Conservation (phyloP, 352 stramenopile genomes). For the Phytophthora melonis region DNA sequence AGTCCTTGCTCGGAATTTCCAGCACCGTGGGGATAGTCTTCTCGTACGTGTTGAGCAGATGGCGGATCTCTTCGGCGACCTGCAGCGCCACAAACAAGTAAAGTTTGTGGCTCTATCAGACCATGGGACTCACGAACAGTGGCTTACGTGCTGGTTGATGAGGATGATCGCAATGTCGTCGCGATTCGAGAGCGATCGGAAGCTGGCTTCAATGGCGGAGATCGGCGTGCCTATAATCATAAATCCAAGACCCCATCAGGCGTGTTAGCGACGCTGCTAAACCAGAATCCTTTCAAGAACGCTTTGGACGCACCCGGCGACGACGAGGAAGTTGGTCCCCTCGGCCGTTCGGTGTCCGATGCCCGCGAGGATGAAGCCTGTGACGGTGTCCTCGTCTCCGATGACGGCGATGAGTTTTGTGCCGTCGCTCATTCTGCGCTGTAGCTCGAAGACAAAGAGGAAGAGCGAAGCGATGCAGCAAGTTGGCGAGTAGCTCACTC, state of each 20-base stretch:
- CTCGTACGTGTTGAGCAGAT: constrained; percentile 98
- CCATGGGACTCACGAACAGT: too few relatives aligned
- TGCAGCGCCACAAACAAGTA: constrained; percentile 30
- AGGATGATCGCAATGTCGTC: constrained; percentile 99
- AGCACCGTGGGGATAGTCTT: constrained; percentile 98
- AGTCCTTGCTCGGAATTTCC: constrained; percentile 98
- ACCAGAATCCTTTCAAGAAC: constrained; percentile 23
- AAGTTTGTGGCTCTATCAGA: neutral
- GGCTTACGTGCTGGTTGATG: constrained; percentile 97
- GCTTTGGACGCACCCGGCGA: constrained; percentile 78
- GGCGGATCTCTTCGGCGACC: constrained; percentile 98
- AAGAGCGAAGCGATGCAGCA: too few relatives aligned
- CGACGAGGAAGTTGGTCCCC: constrained; percentile 97
- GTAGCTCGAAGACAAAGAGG: neutral
- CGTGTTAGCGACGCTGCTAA: constrained; percentile 3
- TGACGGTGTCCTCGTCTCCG: constrained; percentile 97
- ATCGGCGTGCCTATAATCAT: constrained; percentile 80
- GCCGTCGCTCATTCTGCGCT: constrained; percentile 69
- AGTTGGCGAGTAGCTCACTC: neutral
- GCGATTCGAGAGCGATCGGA: constrained; percentile 92
- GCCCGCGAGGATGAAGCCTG: constrained; percentile 97
- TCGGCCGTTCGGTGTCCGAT: constrained; percentile 96
- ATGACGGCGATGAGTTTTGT: constrained; percentile 92
- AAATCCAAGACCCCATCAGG: neutral
- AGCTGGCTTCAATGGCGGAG: constrained; percentile 92